These are phyloP conservation scores for Sclerotinia glacialis DNA, from an alignment of 2,329 filamentous ascomycete genomes.

Conservation along the genomic window DNA sequence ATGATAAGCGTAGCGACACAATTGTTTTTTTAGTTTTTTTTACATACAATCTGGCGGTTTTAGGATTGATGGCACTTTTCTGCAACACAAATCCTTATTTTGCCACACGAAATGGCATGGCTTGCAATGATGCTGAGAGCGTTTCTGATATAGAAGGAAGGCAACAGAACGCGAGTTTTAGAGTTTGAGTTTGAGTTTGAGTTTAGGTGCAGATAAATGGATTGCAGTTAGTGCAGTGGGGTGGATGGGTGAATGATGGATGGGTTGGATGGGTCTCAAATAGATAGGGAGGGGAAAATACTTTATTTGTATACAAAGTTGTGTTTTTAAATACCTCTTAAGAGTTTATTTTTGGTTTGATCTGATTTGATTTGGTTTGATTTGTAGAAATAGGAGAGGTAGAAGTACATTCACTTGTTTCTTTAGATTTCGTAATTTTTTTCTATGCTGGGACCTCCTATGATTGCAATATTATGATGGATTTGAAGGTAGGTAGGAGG, in stretches of 20 bases:
- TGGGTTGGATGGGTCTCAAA: neutral
- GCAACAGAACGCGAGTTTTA: neutral
- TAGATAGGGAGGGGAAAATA: constrained; percentile 9
- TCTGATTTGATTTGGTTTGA: too few species aligned
- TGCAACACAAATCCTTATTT: neutral
- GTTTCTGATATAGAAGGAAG: constrained; percentile 1
- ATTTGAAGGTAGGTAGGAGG: neutral
- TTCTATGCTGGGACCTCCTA: neutral
- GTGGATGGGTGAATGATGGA: too few species aligned
- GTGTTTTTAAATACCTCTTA: too few species aligned
- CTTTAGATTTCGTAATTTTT: too few species aligned
- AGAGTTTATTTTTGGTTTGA: too few species aligned
- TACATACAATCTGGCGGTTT: neutral
- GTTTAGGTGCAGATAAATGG: too few species aligned
- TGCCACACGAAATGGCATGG: constrained; percentile 1
- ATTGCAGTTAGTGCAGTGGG: neutral
- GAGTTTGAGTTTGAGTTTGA: neutral
- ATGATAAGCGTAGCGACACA: neutral
- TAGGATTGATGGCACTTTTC: neutral
- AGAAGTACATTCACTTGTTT: constrained; percentile 6
- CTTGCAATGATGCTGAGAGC: neutral
- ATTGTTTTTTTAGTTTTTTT: neutral
- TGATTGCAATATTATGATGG: neutral
- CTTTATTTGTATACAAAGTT: constrained; percentile 19
- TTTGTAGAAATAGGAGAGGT: too few species aligned